Base-by-base conservation (phyloP, 2,329 filamentous ascomycete species). In the Didymella pinodella region DNA sequence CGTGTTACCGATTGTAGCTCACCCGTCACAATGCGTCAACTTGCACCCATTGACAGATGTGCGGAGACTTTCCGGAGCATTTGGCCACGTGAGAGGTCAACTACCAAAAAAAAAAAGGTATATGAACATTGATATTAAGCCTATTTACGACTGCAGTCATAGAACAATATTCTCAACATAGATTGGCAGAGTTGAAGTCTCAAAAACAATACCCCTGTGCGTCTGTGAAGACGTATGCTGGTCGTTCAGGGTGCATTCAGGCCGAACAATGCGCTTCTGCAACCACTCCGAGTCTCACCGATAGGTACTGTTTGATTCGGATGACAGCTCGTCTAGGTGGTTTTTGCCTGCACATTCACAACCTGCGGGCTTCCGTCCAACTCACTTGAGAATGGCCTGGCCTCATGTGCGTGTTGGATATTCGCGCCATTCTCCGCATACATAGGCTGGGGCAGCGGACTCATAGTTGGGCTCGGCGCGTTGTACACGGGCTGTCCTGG, bases 371-470 rank as follows among this genome's bases (percentile, higher is more conserved):
- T 60, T 1, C 59, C 63, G 46, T 69, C 67, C 40, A 70, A 34
- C 51, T 68, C 67, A 36, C 62, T 64, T 4, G 65, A 67, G 25
- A 68, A 66, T n/a, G 67, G 64, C 32, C 62, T 60, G 22, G 57
- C 49, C 7, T 61, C 59, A n/a, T 47, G 44, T 38, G 47, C 29
- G 12, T 57, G 56, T 40, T 50, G 46, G 11, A 54, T 46, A 8
- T 5, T 18, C 6, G 40, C 31, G 11, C 48, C 52, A 25, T 61
- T 55, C 32, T 64, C 57, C n/a, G 51, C 57, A 46, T 63, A 54
- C 20, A 58, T 60, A 8, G 51, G 57, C 54, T 54, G 57, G 7
- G 62, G 62, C 20, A 34, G 18, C 7, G 56, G 56, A 32, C 65
- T 66, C 54, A 61, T 53, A 25, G 54, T 56, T 7, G 62, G 64